Evolutionary conservation across 1,284 basidiomycete genomes (phyloP).

Genomic region (Sphagnurus paluster): DNA sequence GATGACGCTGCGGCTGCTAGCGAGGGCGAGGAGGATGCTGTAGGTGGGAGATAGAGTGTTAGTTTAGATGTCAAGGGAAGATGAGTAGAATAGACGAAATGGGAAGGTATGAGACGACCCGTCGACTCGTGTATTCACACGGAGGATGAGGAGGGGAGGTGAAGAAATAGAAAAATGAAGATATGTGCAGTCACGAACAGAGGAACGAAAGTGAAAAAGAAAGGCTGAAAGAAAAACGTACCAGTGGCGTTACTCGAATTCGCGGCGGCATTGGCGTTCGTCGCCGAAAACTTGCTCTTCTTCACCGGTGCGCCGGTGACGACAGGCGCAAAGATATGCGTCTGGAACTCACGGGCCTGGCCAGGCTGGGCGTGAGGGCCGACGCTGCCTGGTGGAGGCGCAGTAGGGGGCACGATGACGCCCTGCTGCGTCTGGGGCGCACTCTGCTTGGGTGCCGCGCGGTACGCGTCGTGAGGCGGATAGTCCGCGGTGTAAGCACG

Average conservation of each 20-base stretch:
- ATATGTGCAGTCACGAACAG: too few relatives aligned
- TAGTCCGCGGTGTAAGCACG: conserved; percentile 11
- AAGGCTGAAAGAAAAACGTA: conserved; percentile 9
- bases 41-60: not conserved
- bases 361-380: conserved; percentile 13
- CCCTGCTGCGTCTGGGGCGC: not conserved
- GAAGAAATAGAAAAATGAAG: too few relatives aligned
- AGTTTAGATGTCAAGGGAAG: too few relatives aligned
- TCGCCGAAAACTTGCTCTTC: conserved; percentile 47
- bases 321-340: conserved; percentile 67
- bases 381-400: too few relatives aligned
- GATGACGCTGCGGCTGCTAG: conserved; percentile 6
- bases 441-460: not conserved
- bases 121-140: too few relatives aligned
- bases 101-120: too few relatives aligned
- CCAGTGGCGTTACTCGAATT: too few relatives aligned
- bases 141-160: too few relatives aligned
- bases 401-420: too few relatives aligned
- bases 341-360: conserved; percentile 46
- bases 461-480: conserved; percentile 7
- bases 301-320: conserved; percentile 69
- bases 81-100: too few relatives aligned
- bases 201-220: not conserved
- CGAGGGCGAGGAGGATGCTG: conserved; percentile 7
- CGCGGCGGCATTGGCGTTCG: too few relatives aligned